These are phyloP conservation scores for Cryptococcus depauperatus DNA, from an alignment of 1,284 basidiomycete species.

Conservation along the genomic window DNA sequence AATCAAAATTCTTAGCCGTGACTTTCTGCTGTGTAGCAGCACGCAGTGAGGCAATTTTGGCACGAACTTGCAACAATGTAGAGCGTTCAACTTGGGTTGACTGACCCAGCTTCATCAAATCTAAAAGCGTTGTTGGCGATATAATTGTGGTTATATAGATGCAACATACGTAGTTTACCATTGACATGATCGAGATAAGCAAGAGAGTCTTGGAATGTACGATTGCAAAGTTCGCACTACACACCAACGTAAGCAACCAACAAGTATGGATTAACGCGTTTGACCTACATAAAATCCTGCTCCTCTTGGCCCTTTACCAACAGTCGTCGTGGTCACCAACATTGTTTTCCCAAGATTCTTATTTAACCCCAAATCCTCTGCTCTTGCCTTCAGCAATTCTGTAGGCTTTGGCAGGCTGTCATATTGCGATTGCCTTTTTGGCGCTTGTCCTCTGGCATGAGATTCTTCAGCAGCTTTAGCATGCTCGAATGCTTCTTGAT, in stretches of 20 bases:
- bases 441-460: constrained; percentile 61
- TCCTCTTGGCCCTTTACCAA: constrained; percentile 67
- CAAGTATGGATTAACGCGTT: no score
- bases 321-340: constrained; percentile 64
- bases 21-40: constrained; percentile 74
- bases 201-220: constrained; percentile 87
- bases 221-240: constrained; percentile 72
- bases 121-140: constrained; percentile 46
- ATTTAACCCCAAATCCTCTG: constrained; percentile 69
- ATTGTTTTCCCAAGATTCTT: constrained; percentile 88
- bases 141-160: not conserved
- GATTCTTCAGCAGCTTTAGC: constrained; percentile 41
- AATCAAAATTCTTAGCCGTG: constrained; percentile 80
- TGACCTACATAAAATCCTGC: constrained; percentile 66
- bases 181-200: constrained; percentile 96
- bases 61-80: constrained; percentile 82
- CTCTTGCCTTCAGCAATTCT: constrained; percentile 76
- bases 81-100: constrained; percentile 84
- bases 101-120: constrained; percentile 78
- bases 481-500: constrained; percentile 31
- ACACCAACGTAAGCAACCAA: not conserved
- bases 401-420: constrained; percentile 73
- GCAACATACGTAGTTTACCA: constrained; percentile 72
- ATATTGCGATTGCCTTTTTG: constrained; percentile 2
- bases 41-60: constrained; percentile 76